Percentiles rank a stretch among this genome's conserved stretches.
Evolutionary conservation across 2,329 filamentous ascomycete genomes (phyloP).

Genomic region (Daldinia sp.): DNA sequence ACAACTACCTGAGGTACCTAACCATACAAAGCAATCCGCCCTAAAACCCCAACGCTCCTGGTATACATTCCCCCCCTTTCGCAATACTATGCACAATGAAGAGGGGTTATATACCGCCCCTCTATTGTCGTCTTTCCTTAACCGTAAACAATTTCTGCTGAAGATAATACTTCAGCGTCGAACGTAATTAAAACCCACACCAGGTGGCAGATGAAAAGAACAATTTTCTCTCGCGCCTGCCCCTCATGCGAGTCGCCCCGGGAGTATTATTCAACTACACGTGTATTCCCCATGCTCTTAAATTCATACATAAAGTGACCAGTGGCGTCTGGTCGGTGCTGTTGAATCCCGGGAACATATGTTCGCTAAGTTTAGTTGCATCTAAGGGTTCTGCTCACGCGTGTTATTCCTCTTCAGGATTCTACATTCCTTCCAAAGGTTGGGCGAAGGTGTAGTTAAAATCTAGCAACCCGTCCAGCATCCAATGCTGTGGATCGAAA

Average conservation of each 20-base stretch:
- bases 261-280: conserved; percentile 30
- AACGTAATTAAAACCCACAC: conserved; percentile 40
- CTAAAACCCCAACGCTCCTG: conserved; percentile 33
- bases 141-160: conserved; percentile 34
- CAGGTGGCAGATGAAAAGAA: conserved; percentile 43
- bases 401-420: neutral
- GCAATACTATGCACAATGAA: conserved; percentile 32
- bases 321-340: neutral
- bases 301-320: conserved; percentile 20
- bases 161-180: conserved; percentile 21
- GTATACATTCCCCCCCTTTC: conserved; percentile 34
- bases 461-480: conserved; percentile 86
- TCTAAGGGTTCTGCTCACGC: neutral
- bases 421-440: conserved; percentile 65
- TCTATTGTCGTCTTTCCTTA: conserved; percentile 27
- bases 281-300: conserved; percentile 37
- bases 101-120: conserved; percentile 39
- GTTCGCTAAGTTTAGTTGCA: conserved; percentile 9
- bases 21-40: conserved; percentile 23
- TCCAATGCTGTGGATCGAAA: conserved; percentile 94
- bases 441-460: conserved; percentile 75
- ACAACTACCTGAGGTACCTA: conserved; percentile 34
- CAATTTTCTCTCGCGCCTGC: conserved; percentile 38
- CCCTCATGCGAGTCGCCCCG: conserved; percentile 36
- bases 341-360: conserved; percentile 1